These are phyloP conservation scores for Neonectria punicea DNA, from an alignment of 2,329 filamentous ascomycete genomes.

Conservation along the genomic window DNA sequence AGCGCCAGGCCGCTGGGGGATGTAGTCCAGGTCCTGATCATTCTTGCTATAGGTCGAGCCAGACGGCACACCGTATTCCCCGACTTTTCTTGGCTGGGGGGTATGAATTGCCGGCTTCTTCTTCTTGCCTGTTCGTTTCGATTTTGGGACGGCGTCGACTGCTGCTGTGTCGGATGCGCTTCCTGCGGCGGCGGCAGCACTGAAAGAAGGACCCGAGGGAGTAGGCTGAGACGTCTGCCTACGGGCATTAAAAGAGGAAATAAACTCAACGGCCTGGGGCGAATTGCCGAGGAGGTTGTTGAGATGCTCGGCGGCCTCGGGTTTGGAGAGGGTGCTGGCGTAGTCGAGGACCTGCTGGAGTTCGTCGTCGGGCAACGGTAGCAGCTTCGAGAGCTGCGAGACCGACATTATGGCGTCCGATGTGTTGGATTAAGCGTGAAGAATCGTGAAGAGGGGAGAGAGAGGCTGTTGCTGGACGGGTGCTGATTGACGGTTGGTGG, in stretches of 20 bases:
- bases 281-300: slow-evolving; percentile 90
- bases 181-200: slow-evolving; percentile 32
- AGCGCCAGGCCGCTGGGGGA: slow-evolving; percentile 61
- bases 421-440: background rate
- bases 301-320: slow-evolving; percentile 84
- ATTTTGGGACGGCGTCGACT: slow-evolving; percentile 60
- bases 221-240: slow-evolving; percentile 56
- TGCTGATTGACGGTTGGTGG: background rate
- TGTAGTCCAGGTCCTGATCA: slow-evolving; percentile 76
- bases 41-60: slow-evolving; percentile 82
- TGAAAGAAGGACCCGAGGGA: slow-evolving; percentile 32
- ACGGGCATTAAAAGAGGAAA: slow-evolving; percentile 81
- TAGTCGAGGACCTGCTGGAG: slow-evolving; percentile 88
- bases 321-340: slow-evolving; percentile 77
- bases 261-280: slow-evolving; percentile 78
- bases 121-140: slow-evolving; percentile 59
- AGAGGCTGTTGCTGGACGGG: background rate
- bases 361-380: slow-evolving; percentile 87
- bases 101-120: slow-evolving; percentile 73
- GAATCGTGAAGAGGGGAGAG: background rate
- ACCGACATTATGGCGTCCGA: slow-evolving; percentile 57
- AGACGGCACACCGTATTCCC: slow-evolving; percentile 70
- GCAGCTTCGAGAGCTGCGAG: slow-evolving; percentile 78
- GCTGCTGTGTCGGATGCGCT: slow-evolving; percentile 30
- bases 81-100: slow-evolving; percentile 68